Base-by-base conservation (phyloP, 164 flowering plant species). In the Vitis amurensis region DNA sequence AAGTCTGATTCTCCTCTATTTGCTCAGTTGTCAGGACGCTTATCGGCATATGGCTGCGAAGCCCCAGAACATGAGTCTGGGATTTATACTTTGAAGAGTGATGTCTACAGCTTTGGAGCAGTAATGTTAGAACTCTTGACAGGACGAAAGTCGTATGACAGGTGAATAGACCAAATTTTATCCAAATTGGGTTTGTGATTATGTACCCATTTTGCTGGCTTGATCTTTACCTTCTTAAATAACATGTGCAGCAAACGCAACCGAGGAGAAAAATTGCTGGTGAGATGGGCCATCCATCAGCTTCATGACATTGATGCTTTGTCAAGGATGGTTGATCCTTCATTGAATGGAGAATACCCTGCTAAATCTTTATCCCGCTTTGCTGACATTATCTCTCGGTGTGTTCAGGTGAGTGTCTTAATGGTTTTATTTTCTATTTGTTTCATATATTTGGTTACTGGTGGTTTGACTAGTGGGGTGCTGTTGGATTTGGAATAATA, bases 81-180 rank as follows among this genome's bases (percentile, higher is more conserved):
- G 68, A 82, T 82, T 59, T 95, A 91, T 76, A 91, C 94, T 59
- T 57, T 62, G 44, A 76, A 84, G 77, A 93, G 97, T 84, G 99
- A 95, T 80, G 93, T 95, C 55, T 95, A 90, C 83, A 93, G 98
- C 76, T 93, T 95, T 85, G 99, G 99, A 31, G 97, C 91, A 55
- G 97, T 95, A 57, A 90, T 95, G 97, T 71, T 95, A 59, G 99
- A 95, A 81, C 90, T 95, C 53, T 84, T 95, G 64, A 93, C 99
- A 3, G 99, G 98, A 50, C 80, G 98, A 55, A 89, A 81, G 77
- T 80, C 98, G 51, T 72, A 86, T 64, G 98, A 95, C 83, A 86
- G 90, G 99, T 95, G 75, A 55, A 37, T 59, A 50, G 50, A 16
- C 17, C 58, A 17, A 55, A 2, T 27, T 52, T 2, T 7, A 13